A percentile compares a stretch with the other conserved stretches of the same genome.
phyloP scores from a whole-genome alignment of 2,329 filamentous ascomycete species.

The Penicillium sp. region DNA sequence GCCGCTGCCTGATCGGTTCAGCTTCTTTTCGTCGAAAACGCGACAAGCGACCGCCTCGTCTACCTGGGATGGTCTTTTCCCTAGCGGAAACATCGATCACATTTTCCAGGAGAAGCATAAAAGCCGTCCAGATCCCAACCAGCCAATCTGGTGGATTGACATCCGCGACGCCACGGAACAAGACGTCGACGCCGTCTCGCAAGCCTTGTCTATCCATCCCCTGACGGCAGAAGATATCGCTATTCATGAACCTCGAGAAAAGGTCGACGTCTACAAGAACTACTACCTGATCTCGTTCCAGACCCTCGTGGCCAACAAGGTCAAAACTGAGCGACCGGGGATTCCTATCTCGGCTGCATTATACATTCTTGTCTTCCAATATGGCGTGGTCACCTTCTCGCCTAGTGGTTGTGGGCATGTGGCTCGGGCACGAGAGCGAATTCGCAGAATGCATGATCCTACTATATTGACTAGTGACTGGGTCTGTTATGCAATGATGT shows the following conservation, averaged over 20 bases:
- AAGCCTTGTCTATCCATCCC: constrained; percentile 89
- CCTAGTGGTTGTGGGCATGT: constrained; percentile 83
- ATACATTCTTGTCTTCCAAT: constrained; percentile 91
- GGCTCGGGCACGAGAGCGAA: constrained; percentile 80
- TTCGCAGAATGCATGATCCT: constrained; percentile 85
- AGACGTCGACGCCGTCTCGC: constrained; percentile 80
- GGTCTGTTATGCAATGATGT: constrained; percentile 98
- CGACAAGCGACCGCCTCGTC: constrained; percentile 47
- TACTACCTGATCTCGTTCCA: constrained; percentile 98
- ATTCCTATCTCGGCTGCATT: constrained; percentile 91
- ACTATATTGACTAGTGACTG: constrained; percentile 90
- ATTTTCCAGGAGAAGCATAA: constrained; percentile 17
- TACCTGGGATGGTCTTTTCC: constrained; percentile 24
- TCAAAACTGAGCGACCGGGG: constrained; percentile 61
- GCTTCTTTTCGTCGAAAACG: constrained; percentile 90
- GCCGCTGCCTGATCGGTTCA: constrained; percentile 73
- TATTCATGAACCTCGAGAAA: constrained; percentile 90
- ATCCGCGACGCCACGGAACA: constrained; percentile 83
- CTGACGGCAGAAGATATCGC: constrained; percentile 93
- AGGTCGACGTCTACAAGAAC: constrained; percentile 92
- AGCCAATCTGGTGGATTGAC: constrained; percentile 89
- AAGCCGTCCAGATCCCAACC: constrained; percentile 13
- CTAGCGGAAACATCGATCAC: constrained; percentile 9
- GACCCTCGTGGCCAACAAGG: constrained; percentile 74
- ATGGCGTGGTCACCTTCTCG: constrained; percentile 90